These are phyloP conservation scores for Phytomonas sp. DNA, from an alignment of 208 protist species.

Conservation along the genomic window DNA sequence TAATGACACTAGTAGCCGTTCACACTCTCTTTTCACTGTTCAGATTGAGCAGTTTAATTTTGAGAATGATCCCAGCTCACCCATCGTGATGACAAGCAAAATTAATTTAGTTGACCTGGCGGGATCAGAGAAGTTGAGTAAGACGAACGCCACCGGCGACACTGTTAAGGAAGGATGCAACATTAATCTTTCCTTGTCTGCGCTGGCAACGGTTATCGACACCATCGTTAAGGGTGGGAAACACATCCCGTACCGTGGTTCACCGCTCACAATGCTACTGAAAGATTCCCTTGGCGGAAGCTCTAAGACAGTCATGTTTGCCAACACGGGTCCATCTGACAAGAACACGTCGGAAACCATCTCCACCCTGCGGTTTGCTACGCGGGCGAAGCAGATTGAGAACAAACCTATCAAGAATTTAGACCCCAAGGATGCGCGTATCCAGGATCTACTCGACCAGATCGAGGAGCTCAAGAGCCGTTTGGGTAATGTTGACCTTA, in stretches of 20 bases:
- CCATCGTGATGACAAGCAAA: slow-evolving; percentile 82
- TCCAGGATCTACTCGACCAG: slow-evolving; percentile 83
- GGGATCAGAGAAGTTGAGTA: slow-evolving; percentile 88
- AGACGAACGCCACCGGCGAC: slow-evolving; percentile 90
- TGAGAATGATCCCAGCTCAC: slow-evolving; percentile 74
- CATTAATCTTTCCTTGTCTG: slow-evolving; percentile 92
- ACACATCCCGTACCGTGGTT: slow-evolving; percentile 89
- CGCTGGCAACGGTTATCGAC: slow-evolving; percentile 88
- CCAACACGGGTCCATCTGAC: slow-evolving; percentile 76
- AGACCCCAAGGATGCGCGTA: slow-evolving; percentile 86
- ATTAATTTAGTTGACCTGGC: slow-evolving; percentile 94
- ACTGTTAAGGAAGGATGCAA: slow-evolving; percentile 91
- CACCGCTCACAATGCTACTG: slow-evolving; percentile 89
- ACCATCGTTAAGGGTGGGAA: slow-evolving; percentile 84
- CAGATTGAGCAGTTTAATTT: slow-evolving; percentile 84
- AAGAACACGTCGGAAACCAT: slow-evolving; percentile 87
- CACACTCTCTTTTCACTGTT: slow-evolving; percentile 89
- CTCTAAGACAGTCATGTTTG: slow-evolving; percentile 91
- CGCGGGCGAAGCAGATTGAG: slow-evolving; percentile 91
- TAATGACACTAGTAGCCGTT: slow-evolving; percentile 86
- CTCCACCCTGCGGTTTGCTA: slow-evolving; percentile 85
- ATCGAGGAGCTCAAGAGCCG: slow-evolving; percentile 84
- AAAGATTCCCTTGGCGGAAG: slow-evolving; percentile 89
- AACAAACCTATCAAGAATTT: slow-evolving; percentile 94
- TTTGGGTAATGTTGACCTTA: slow-evolving; percentile 82